Conservation (phyloP, 2,329 filamentous ascomycete genomes). For the Coniochaeta sp. region DNA sequence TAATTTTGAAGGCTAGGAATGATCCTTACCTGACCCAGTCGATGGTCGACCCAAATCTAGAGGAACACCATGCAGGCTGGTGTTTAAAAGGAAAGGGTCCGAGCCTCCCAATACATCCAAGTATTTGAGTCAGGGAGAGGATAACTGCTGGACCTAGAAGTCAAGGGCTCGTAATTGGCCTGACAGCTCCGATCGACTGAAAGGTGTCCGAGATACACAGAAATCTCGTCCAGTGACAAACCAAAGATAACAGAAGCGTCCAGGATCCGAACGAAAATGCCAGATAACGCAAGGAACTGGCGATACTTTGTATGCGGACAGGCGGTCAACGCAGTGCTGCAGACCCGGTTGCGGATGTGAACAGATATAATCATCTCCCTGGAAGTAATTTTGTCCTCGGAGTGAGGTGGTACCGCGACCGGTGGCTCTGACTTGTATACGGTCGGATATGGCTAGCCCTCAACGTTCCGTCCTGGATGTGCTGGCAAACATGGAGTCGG, state of each 20-base stretch:
- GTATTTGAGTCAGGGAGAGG: background rate
- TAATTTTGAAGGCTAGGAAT: background rate
- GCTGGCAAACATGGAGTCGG: background rate
- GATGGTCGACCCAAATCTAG: background rate
- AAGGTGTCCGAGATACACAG: background rate
- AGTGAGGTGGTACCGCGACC: background rate
- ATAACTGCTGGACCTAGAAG: background rate
- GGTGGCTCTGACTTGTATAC: background rate
- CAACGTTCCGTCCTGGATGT: background rate
- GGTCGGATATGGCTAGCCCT: background rate
- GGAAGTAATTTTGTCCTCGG: background rate
- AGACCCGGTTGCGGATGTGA: background rate
- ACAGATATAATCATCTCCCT: background rate
- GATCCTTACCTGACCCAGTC: background rate
- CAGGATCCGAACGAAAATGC: background rate
- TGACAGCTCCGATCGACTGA: background rate
- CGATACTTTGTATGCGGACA: background rate
- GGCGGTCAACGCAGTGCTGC: background rate
- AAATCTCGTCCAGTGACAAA: background rate
- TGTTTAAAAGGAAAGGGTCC: background rate
- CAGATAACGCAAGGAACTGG: background rate
- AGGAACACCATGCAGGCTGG: background rate
- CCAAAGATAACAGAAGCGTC: constrained; percentile 1
- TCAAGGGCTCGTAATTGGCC: background rate
- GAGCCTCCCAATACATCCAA: background rate